Evolutionary conservation across 2,329 filamentous ascomycete species (phyloP), one percentile per base, ranked within the genome.

Genomic region (Escovopsis weberi): DNA sequence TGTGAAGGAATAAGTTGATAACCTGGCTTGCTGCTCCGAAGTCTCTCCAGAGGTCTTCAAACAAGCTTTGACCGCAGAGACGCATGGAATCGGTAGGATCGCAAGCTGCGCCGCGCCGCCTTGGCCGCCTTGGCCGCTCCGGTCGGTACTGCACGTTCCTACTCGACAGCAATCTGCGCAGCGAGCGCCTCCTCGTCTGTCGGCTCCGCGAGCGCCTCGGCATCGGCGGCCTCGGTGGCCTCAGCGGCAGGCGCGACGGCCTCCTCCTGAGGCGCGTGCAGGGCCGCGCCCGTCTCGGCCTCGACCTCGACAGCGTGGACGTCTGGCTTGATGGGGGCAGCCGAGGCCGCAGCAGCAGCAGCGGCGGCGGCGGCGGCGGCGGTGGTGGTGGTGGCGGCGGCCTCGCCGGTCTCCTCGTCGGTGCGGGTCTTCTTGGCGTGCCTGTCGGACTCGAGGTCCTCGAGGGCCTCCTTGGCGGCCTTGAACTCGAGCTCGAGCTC

Each of bases 401-500:
- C 35, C 18, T 41, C 39, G 12, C 40, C 28, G 6, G 37, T 38
- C 35, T 46, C 45, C 26, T 53, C 50, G 12, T 46, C 40, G 12
- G 50, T 46, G 18, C 57, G 57, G 18, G 52, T 42, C 38, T 45
- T 60, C 42, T 60, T 60, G 6, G 53, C 39, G 15, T 54, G 54
- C 12, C 55, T 50, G 33, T 58, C 55, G 26, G 43, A 44, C 11
- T 51, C 44, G 7, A 45, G 46, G 19, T 45, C 47, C 12, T 46
- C 49, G 3, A 45, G 26, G 7, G 47, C 44, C 2, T 47, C 53
- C 37, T 51, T 49, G 1, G 48, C 48, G 6, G 53, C 62, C 41
- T 65, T 67, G 1, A 72, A 56, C 57, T 76, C 74, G 33, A 72
- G 69, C 56, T 89, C 83, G 37, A 87, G 66, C 51, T 93, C 85